Evolutionary conservation across 2,329 filamentous ascomycete species (phyloP), one percentile per base, ranked within the genome.

Genomic region (Hypoxylon sp.): DNA sequence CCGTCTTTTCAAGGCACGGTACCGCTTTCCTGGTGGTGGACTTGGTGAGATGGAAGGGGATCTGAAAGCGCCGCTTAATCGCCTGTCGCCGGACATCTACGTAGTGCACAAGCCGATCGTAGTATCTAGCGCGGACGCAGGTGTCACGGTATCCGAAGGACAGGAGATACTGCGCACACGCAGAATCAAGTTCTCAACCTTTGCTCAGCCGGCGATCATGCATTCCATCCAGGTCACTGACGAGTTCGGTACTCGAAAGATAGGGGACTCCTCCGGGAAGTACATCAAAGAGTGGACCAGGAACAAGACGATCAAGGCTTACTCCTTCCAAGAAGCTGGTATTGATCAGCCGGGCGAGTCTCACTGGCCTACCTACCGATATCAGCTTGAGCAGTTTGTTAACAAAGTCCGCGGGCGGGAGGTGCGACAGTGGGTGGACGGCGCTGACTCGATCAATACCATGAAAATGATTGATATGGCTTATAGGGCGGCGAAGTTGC

Each of bases 341-440:
- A 64, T 67, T 22, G 61, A 68, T 8, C 70, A 73, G 58, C 61
- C 71, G 18, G 74, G 74, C 9, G 73, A 75, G 55, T 53, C 71
- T 4, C 75, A 72, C 57, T 81, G 79, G 79, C 72, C 72, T 5
- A 77, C 78, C 2, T 81, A 81, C 61, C 74, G 78, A 5, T 75
- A 79, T 67, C 74, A 79, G 68, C 72, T 82, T 4, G 78, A 81
- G 66, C 73, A 77, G 42, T 82, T 81, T 51, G 78, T 81, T 2
- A 78, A 80, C 62, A 73, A 68, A 44, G 67, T 81, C 26, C 77
- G 76, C 38, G 77, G 77, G 2, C 68, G 75, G 12, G 70, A 74
- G 20, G 73, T 73, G 8, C 72, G 65, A 1, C 71, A 77, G 20
- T 82, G 80, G 80, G 72, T 82, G 26, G 67, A 70, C 20, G 72